Conservation (phyloP, 345 rosid species). For the Excoecaria cochinchinensis region DNA sequence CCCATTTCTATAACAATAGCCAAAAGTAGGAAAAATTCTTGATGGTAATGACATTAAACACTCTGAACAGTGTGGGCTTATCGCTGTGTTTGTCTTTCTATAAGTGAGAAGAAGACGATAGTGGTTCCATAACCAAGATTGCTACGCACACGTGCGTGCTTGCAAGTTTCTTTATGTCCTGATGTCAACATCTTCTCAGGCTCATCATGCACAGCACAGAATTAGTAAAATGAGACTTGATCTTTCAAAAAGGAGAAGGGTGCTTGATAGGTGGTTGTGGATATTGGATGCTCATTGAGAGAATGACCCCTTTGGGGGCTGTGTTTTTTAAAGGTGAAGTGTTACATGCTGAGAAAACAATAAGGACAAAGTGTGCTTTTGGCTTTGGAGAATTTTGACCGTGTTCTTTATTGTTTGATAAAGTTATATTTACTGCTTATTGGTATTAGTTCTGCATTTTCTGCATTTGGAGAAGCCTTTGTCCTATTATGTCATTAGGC, state of each 20-base stretch:
- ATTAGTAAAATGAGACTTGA: neutral
- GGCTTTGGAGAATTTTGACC: neutral
- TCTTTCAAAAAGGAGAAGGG: neutral
- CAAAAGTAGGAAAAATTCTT: neutral
- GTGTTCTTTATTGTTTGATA: neutral
- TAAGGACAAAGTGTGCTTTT: neutral
- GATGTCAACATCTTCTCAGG: too few relatives aligned
- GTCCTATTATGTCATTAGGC: neutral
- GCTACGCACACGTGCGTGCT: neutral
- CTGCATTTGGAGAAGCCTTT: neutral
- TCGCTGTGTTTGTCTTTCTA: neutral
- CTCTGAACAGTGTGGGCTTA: too few relatives aligned
- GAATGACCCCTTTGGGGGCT: neutral
- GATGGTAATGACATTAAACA: too few relatives aligned
- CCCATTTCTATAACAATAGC: neutral
- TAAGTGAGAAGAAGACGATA: neutral
- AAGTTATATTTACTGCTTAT: neutral
- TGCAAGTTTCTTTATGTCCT: neutral
- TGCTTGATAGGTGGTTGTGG: neutral
- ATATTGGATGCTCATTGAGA: neutral
- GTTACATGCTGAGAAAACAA: neutral
- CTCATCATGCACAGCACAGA: neutral
- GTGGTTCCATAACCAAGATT: neutral
- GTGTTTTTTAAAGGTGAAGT: neutral
- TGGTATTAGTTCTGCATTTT: neutral